Evolutionary conservation across 2,329 filamentous ascomycete species (phyloP).

Genomic region (Verticillium albo-atrum): DNA sequence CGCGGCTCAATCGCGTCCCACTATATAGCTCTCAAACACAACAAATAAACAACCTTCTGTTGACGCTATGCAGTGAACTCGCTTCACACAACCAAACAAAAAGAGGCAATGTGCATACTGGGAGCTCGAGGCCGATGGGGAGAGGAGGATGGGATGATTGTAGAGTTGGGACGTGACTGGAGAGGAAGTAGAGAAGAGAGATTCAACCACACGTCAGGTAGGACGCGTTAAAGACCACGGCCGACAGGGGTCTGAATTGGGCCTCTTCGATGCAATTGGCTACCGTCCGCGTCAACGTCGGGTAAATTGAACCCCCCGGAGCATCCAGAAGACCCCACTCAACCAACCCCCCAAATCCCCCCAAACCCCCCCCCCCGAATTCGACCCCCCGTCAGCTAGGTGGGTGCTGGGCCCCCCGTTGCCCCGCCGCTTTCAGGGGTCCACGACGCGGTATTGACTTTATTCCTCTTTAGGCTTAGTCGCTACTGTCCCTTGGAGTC

Average conservation of each 20-base stretch:
- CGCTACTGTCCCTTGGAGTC: neutral
- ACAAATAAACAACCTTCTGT: constrained; percentile 1
- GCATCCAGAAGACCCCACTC: neutral
- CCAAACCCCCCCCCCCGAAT: too few relatives aligned
- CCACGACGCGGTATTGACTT: neutral
- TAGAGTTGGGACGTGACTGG: neutral
- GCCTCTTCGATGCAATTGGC: neutral
- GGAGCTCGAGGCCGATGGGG: neutral
- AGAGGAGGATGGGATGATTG: neutral
- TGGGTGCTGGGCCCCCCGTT: neutral
- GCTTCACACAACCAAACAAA: neutral
- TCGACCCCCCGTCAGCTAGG: too few relatives aligned
- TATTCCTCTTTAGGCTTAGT: neutral
- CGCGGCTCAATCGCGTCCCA: neutral
- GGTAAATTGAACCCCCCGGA: neutral
- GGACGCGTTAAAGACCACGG: neutral
- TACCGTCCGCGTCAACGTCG: neutral
- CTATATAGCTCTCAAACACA: constrained; percentile 1
- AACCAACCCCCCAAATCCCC: neutral
- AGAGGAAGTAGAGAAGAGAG: neutral
- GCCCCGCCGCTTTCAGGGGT: neutral
- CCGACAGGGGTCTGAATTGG: neutral
- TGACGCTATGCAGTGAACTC: neutral
- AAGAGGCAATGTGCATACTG: neutral
- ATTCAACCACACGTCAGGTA: neutral